Evolutionary conservation across 106 monocot species (phyloP), one percentile per base, ranked within the genome.

Genomic region (Dendrobium nobile): DNA sequence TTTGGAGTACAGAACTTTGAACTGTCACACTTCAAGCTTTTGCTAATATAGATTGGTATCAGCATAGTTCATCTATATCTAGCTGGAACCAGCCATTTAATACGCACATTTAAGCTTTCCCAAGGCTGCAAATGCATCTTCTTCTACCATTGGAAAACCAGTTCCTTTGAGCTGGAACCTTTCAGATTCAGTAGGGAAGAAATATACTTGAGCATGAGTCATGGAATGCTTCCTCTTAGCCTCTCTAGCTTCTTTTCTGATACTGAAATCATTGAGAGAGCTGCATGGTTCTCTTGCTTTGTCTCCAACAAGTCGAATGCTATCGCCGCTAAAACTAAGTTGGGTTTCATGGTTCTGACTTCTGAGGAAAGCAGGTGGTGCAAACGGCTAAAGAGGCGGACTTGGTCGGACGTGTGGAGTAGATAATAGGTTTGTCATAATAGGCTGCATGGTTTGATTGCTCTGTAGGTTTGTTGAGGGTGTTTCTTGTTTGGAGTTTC

Each of bases 231-330:
- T 51, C 16, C 51, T 13, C 51, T 51, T 51, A 68, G 80, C n/a
- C 78, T 87, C 3, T 64, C 92, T 18, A 82, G 89, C 76, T 85
- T 92, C 78, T 88, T 87, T 3, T 51, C 84, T 7, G 95, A 95
- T 41, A 77, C 87, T 0, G 87, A 73, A 28, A 92, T 92, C 82
- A 85, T 92, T 42, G 95, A 92, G 76, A 55, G 90, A 40, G 90
- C 95, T 0, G 95, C 92, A 44, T 84, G 90, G 77, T 90, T 87
- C 67, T 93, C 95, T 0, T 93, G 88, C 78, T 92, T 92, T 51
- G 24, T 41, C 7, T 73, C 81, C 17, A 24, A 42, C 45, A 4
- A 56, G 48, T 56, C 56, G 4, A 61, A 61, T 20, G 37, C 27
- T 2, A 64, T 42, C 1, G 17, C 74, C 28, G 28, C 28, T 28